Conservation (phyloP, 441 rosid species). For the Eutrema salsugineum region DNA sequence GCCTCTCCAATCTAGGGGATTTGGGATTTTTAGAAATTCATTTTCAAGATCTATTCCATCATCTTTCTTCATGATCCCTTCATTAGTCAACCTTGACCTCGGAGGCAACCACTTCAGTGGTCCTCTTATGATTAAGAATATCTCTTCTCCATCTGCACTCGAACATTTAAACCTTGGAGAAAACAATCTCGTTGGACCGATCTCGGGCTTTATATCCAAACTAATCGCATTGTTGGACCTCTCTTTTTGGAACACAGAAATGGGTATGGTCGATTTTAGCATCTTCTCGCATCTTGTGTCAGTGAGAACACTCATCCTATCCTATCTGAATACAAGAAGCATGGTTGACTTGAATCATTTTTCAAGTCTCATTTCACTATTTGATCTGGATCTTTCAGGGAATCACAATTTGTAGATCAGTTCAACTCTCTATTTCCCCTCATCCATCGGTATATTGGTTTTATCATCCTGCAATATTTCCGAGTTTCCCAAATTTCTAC, state of each 20-base stretch:
- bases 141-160: background rate
- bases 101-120: background rate
- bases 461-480: background rate
- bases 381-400: background rate
- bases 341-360: background rate
- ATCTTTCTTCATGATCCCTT: background rate
- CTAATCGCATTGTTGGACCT: background rate
- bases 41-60: background rate
- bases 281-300: slow-evolving; percentile 12
- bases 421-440: background rate
- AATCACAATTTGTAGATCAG: background rate
- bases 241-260: background rate
- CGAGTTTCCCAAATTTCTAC: slow-evolving; percentile 14
- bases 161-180: no score
- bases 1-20: background rate
- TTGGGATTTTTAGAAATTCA: background rate
- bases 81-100: background rate
- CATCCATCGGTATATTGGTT: rapidly evolving
- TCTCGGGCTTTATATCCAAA: slow-evolving; percentile 7
- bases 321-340: background rate
- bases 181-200: background rate
- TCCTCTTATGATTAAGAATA: slow-evolving; percentile 4
- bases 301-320: background rate
- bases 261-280: background rate
- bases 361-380: background rate